Conservation (phyloP, 2,329 filamentous ascomycete species). For the Neonectria sp. region DNA sequence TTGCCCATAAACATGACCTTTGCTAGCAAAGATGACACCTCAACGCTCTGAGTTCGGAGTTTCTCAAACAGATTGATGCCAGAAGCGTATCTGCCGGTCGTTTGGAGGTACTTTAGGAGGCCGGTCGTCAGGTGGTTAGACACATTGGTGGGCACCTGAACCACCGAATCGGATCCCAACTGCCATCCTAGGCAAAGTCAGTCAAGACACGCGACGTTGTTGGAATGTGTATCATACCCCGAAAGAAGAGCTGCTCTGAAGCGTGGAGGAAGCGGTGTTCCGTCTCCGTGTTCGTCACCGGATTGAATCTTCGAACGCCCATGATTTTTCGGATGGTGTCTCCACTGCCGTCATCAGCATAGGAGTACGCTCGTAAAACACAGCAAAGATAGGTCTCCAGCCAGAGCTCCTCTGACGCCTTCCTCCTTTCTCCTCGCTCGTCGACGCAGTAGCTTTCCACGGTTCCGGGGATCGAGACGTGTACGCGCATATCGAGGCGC, state of each 20-base stretch:
- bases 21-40: constrained; percentile 93
- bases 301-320: constrained; percentile 97
- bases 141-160: constrained; percentile 96
- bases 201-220: constrained; percentile 1
- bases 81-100: constrained; percentile 93
- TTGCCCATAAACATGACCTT: constrained; percentile 95
- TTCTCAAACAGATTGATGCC: constrained; percentile 99
- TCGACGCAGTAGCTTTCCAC: constrained; percentile 98
- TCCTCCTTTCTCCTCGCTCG: constrained; percentile 94
- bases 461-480: constrained; percentile 95
- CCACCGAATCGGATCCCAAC: constrained; percentile 94
- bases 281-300: constrained; percentile 97
- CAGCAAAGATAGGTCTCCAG: constrained; percentile 97
- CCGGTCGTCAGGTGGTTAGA: constrained; percentile 97
- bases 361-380: constrained; percentile 93
- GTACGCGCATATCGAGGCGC: constrained; percentile 96
- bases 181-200: constrained; percentile 79
- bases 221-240: constrained; percentile 69
- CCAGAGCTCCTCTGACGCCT: constrained; percentile 95
- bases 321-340: constrained; percentile 97
- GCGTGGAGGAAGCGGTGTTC: constrained; percentile 97
- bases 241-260: constrained; percentile 95
- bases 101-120: constrained; percentile 93
- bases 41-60: constrained; percentile 88
- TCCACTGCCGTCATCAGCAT: constrained; percentile 94